phyloP scores from a whole-genome alignment of 805 yeast genomes.

The Ogataea paradorogensis region DNA sequence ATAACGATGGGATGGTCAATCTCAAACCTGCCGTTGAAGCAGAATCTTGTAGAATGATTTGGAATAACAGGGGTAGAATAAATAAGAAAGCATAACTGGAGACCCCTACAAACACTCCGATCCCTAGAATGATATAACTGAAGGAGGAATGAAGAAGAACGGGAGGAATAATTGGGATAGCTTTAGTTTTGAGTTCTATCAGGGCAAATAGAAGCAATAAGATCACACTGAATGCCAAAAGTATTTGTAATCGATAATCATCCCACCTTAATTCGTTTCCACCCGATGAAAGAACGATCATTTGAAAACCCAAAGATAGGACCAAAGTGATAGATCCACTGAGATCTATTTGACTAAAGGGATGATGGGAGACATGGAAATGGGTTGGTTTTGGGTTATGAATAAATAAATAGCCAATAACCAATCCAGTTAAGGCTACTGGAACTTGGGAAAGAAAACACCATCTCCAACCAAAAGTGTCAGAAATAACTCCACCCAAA shows the following conservation, averaged over 20 bases:
- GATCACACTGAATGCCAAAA: conserved; percentile 4
- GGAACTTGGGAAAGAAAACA: conserved; percentile 50
- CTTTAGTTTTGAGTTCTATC: conserved; percentile 11
- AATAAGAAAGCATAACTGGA: conserved; percentile 40
- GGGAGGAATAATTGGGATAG: conserved; percentile 36
- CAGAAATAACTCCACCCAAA: conserved; percentile 51
- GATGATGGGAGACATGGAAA: not conserved
- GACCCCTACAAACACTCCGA: conserved; percentile 38
- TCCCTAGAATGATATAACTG: conserved; percentile 27
- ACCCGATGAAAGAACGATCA: conserved; percentile 14
- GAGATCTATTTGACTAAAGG: conserved; percentile 11
- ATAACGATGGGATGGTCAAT: conserved; percentile 39
- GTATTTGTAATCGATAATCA: conserved; percentile 8
- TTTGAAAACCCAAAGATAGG: conserved; percentile 13
- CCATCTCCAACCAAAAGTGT: conserved; percentile 57
- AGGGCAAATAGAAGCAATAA: conserved; percentile 3
- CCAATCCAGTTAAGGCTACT: conserved; percentile 39
- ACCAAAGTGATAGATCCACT: conserved; percentile 15
- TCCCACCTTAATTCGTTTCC: conserved; percentile 16
- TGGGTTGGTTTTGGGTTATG: conserved; percentile 31
- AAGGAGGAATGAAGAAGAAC: conserved; percentile 25
- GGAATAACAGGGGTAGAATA: conserved; percentile 41
- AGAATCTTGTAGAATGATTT: conserved; percentile 39
- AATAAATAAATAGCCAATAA: conserved; percentile 35
- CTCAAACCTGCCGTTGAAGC: conserved; percentile 41